A percentile compares a stretch with the other conserved stretches of the same genome.
Evolutionary conservation across 1,284 basidiomycete species (phyloP).

Genomic region (Pseudozyma sp.): DNA sequence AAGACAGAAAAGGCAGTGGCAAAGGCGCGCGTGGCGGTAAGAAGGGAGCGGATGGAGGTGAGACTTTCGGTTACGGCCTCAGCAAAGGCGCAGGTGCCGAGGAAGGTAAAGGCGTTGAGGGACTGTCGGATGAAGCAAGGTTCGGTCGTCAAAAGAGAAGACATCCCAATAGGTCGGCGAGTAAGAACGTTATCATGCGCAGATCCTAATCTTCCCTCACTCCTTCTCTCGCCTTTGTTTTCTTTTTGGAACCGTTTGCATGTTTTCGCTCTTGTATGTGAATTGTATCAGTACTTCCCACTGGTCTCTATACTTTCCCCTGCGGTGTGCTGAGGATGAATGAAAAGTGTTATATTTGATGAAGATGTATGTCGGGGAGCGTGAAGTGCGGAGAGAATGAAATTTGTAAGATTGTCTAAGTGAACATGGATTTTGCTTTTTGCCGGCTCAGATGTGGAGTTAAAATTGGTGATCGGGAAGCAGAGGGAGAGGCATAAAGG

Average conservation of each 20-base stretch:
- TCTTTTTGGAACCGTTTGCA: background rate
- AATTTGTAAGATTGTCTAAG: background rate
- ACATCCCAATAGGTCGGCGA: conserved; percentile 62
- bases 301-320: background rate
- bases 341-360: too few species aligned
- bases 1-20: conserved; percentile 11
- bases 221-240: background rate
- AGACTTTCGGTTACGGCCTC: conserved; percentile 65
- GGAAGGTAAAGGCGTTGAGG: conserved; percentile 75
- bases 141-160: conserved; percentile 62
- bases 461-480: conserved; percentile 17
- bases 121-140: conserved; percentile 81
- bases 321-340: background rate
- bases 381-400: too few species aligned
- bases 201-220: conserved; percentile 10
- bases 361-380: too few species aligned
- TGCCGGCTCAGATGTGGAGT: conserved; percentile 10
- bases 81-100: conserved; percentile 64
- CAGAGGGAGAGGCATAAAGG: conserved; percentile 1
- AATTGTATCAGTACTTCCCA: conserved; percentile 20
- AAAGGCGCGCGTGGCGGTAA: conserved; percentile 4
- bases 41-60: conserved; percentile 72
- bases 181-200: conserved; percentile 63
- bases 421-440: too few species aligned
- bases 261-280: background rate